Conservation (phyloP, 768 basidiomycete species). For the Phanerodontia chrysosporium region DNA sequence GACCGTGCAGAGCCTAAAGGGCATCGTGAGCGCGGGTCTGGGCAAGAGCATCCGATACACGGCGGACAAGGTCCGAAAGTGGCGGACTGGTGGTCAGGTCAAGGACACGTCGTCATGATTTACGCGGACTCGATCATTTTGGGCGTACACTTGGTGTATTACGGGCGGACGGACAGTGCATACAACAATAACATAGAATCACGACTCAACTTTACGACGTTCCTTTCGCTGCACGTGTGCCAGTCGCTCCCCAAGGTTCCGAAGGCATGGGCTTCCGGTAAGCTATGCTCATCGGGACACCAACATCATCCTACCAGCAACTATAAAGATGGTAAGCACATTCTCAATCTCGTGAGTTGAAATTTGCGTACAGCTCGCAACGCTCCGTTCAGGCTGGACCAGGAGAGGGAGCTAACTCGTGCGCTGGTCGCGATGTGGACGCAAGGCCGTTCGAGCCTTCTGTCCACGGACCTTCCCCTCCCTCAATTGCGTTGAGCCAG, state of each 20-base stretch:
- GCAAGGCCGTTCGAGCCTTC: background rate
- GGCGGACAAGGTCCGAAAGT: slow-evolving; percentile 77
- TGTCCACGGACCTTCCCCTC: background rate
- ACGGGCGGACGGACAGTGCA: background rate
- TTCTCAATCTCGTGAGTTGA: too few species aligned
- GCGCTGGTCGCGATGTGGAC: too few species aligned
- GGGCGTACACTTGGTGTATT: slow-evolving; percentile 2
- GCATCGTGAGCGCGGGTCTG: slow-evolving; percentile 77
- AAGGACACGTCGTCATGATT: background rate
- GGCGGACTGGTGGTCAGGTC: slow-evolving; percentile 48
- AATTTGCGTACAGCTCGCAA: too few species aligned
- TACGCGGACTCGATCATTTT: background rate
- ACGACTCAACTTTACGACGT: background rate
- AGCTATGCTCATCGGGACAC: too few species aligned
- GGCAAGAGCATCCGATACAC: slow-evolving; percentile 76
- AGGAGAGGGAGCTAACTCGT: too few species aligned
- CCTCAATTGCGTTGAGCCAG: too few species aligned
- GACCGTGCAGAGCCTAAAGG: slow-evolving; percentile 80
- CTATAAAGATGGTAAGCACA: too few species aligned
- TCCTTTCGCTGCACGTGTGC: too few species aligned
- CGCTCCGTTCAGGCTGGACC: too few species aligned
- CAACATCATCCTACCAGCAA: too few species aligned
- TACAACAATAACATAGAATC: background rate
- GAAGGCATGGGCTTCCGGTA: too few species aligned
- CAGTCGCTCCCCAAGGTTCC: too few species aligned